phyloP scores from a whole-genome alignment of 768 basidiomycete genomes.

The Coprinellus aureogranulatus region DNA sequence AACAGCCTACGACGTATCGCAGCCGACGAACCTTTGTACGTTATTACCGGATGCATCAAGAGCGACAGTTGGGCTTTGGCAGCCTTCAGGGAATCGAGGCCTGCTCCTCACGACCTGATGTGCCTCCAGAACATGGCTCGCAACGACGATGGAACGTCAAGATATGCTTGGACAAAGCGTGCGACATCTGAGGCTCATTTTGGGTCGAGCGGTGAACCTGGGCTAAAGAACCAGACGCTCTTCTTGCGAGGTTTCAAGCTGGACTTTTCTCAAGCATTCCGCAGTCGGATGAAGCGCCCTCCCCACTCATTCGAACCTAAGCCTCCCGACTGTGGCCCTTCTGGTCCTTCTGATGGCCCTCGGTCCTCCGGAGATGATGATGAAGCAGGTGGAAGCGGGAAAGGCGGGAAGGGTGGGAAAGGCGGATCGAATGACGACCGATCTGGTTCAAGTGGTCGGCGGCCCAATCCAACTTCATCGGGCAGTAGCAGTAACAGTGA shows the following conservation, averaged over 20 bases:
- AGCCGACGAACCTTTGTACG: background rate
- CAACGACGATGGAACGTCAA: background rate
- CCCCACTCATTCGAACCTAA: background rate
- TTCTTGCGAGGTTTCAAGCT: background rate
- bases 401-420: too few relatives aligned
- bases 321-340: background rate
- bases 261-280: background rate
- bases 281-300: background rate
- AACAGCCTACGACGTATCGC: background rate
- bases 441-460: too few relatives aligned
- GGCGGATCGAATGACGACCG: too few relatives aligned
- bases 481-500: too few relatives aligned
- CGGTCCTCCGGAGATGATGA: too few relatives aligned
- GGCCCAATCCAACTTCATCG: too few relatives aligned
- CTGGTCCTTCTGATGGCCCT: too few relatives aligned
- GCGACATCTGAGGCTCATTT: background rate
- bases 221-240: background rate
- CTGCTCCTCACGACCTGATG: background rate
- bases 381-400: too few relatives aligned
- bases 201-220: background rate
- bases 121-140: background rate
- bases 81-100: background rate
- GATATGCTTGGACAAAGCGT: background rate
- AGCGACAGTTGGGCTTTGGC: background rate
- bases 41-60: background rate